Evolutionary conservation across 2,329 filamentous ascomycete species (phyloP).

Genomic region (Neonectria hederae): DNA sequence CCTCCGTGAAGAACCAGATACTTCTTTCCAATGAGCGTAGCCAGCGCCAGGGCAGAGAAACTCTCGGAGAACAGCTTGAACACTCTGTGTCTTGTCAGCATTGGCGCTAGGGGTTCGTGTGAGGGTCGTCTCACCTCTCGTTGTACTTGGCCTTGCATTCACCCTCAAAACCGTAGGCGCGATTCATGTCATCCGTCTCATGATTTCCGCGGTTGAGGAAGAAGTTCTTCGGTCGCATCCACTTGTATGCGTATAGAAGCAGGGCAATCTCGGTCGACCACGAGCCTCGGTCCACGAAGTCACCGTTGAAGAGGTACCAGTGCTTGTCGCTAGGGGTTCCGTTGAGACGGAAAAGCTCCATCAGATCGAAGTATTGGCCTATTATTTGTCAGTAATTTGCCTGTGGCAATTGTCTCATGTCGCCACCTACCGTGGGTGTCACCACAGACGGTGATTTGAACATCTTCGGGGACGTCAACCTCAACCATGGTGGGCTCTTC

Average conservation of each 20-base stretch:
- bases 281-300: conserved; percentile 96
- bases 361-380: conserved; percentile 97
- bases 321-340: conserved; percentile 86
- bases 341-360: conserved; percentile 95
- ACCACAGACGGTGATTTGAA: conserved; percentile 91
- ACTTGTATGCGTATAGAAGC: conserved; percentile 95
- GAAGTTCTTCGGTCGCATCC: conserved; percentile 86
- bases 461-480: conserved; percentile 79
- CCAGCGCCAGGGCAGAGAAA: conserved; percentile 92
- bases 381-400: conserved; percentile 24
- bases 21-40: conserved; percentile 89
- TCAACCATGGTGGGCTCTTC: conserved; percentile 98
- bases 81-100: conserved; percentile 58
- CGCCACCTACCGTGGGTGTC: conserved; percentile 84
- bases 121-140: conserved; percentile 65
- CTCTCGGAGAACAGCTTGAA: conserved; percentile 99
- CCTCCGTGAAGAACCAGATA: conserved; percentile 94
- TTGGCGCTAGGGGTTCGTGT: too few species aligned
- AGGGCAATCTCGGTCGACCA: conserved; percentile 99
- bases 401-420: conserved; percentile 23
- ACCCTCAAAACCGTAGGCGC: conserved; percentile 97
- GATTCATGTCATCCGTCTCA: conserved; percentile 99
- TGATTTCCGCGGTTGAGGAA: conserved; percentile 99
- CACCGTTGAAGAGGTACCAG: conserved; percentile 96
- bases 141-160: conserved; percentile 99